These are phyloP conservation scores for Insectozyma bohioensis DNA, from an alignment of 1,139 yeast species.

Conservation along the genomic window DNA sequence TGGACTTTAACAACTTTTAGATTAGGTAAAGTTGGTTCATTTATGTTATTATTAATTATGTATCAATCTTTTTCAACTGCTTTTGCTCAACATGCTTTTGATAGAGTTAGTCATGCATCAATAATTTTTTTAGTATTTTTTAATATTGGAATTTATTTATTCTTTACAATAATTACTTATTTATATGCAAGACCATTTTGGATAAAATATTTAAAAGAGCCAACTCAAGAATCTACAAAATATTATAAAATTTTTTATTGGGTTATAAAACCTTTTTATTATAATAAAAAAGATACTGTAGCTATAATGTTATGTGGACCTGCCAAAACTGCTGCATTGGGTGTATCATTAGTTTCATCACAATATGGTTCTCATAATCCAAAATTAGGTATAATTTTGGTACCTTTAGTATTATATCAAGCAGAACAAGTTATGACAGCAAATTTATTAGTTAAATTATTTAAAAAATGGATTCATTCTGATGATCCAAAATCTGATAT, in stretches of 20 bases:
- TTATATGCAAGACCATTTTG: slow-evolving; percentile 61
- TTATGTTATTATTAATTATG: slow-evolving; percentile 77
- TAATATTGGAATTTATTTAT: slow-evolving; percentile 73
- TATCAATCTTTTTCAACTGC: slow-evolving; percentile 88
- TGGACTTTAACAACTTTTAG: slow-evolving; percentile 60
- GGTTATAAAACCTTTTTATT: slow-evolving; percentile 64
- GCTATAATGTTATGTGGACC: slow-evolving; percentile 86
- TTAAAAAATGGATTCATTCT: slow-evolving; percentile 64
- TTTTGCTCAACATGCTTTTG: slow-evolving; percentile 76
- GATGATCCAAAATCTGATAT: slow-evolving; percentile 23
- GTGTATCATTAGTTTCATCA: slow-evolving; percentile 76
- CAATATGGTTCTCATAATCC: slow-evolving; percentile 70
- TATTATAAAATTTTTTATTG: slow-evolving; percentile 41
- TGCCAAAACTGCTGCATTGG: slow-evolving; percentile 89
- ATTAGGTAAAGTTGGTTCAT: slow-evolving; percentile 70
- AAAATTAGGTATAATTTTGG: slow-evolving; percentile 67
- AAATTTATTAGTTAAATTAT: slow-evolving; percentile 61
- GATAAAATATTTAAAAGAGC: slow-evolving; percentile 47
- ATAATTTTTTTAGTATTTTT: slow-evolving; percentile 77
- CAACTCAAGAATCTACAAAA: slow-evolving; percentile 42
- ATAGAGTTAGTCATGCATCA: slow-evolving; percentile 64
- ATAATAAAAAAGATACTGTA: slow-evolving; percentile 68
- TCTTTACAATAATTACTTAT: slow-evolving; percentile 67
- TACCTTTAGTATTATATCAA: slow-evolving; percentile 82
- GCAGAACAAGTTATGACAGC: slow-evolving; percentile 84